Evolutionary conservation across 257 asterid species (phyloP), one percentile per base, ranked within the genome.

Genomic region (Knoxia roxburghii): DNA sequence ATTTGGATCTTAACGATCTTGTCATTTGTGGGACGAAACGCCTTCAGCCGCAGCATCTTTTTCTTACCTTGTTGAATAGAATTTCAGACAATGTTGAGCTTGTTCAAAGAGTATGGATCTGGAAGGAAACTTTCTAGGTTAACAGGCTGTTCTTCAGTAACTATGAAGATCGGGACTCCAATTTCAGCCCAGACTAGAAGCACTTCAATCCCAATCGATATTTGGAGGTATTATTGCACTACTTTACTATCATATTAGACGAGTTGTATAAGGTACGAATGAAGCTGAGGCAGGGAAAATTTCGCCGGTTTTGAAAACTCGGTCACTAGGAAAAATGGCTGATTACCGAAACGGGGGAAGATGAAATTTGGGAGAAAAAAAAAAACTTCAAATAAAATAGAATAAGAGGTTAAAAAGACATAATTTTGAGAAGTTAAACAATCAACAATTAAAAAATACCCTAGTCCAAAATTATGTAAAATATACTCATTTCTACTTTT

Each of bases 1-100:
- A 94, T 80, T 63, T 90, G 95, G 76, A 94, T 88, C 91, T 88
- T 91, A 75, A 87, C 94, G 82, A 91, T 88, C 88, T 88, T 94
- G 41, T 94, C 99, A 78, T 85, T 88, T 55, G 97, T 86, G 33
- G 95, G 99, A 62, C 99, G 97, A 78, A 88, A 90, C 10, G 99
- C 99, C 80, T 83, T 77, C 60, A 87, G 70, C n/a, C 95, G 83
- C 60, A 92, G 75, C 97, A 92, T 90, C 71, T 74, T 73, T 61
- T 40, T 50, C 35, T 20, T 33, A 18, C 21, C 4, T 50, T 37
- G 24, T 45, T n/a, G 50, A 20, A 48, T 6, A 56, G 68, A 4
- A 40, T 43, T 71, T 43, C 52, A 62, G 24, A 41, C 23, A 64
- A 61, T 49, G 61, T 26, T 6, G 33, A 55, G 59, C 35, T 32